These are phyloP conservation scores for Serendipita sp. DNA, from an alignment of 768 basidiomycete species.

Conservation along the genomic window DNA sequence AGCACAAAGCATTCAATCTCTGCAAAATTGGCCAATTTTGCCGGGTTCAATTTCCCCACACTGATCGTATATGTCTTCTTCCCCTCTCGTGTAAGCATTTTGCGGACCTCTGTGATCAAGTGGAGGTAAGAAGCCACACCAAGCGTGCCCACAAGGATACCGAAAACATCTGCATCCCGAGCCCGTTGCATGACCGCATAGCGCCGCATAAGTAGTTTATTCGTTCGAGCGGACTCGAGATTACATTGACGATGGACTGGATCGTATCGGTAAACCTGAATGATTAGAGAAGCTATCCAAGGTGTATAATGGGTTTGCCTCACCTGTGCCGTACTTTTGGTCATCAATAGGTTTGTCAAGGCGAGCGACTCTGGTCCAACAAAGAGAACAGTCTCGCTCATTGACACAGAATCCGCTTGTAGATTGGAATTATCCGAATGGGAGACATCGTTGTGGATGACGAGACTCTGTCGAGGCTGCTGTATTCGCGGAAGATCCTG, in stretches of 20 bases:
- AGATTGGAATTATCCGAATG: neutral
- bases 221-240: slow-evolving; percentile 53
- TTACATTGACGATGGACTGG: slow-evolving; percentile 33
- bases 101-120: slow-evolving; percentile 67
- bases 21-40: slow-evolving; percentile 89
- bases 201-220: slow-evolving; percentile 75
- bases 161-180: slow-evolving; percentile 83
- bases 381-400: slow-evolving; percentile 30
- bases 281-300: slow-evolving; percentile 18
- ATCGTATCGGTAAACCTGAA: slow-evolving; percentile 57
- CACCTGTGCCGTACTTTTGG: slow-evolving; percentile 51
- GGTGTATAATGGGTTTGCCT: neutral
- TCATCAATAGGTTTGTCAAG: slow-evolving; percentile 76
- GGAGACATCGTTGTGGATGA: no score
- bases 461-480: neutral
- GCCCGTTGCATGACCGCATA: slow-evolving; percentile 80
- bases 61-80: slow-evolving; percentile 93
- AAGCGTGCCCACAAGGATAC: slow-evolving; percentile 86
- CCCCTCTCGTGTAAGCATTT: slow-evolving; percentile 41
- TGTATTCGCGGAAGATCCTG: neutral
- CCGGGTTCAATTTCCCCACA: slow-evolving; percentile 87
- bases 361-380: slow-evolving; percentile 69
- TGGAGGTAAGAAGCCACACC: slow-evolving; percentile 83
- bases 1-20: slow-evolving; percentile 94
- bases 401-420: neutral